Evolutionary conservation across 2,329 filamentous ascomycete species (phyloP).

Genomic region (Trichophyton verrucosum): DNA sequence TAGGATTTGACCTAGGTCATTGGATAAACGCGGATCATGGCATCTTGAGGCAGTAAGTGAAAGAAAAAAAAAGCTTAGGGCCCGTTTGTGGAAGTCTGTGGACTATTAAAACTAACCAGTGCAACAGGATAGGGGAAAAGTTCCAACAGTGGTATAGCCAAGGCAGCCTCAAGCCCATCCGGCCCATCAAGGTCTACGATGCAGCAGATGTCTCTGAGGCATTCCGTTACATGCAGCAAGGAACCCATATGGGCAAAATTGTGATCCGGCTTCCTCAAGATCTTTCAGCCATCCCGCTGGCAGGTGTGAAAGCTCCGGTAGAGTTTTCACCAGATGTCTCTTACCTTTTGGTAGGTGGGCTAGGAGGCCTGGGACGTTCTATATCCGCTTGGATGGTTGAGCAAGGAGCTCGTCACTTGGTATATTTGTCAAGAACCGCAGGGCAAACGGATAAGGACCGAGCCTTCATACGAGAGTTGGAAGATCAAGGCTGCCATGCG

Average conservation of each 20-base stretch:
- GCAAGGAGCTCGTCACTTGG: constrained; percentile 19
- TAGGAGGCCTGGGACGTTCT: constrained; percentile 18
- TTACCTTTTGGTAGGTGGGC: constrained; percentile 17
- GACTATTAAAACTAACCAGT: background rate
- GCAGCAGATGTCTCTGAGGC: constrained; percentile 19
- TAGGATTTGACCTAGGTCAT: constrained; percentile 11
- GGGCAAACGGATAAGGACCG: background rate
- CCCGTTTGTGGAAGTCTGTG: background rate
- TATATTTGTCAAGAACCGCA: constrained; percentile 20
- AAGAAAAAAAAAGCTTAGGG: no score
- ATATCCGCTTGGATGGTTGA: constrained; percentile 17
- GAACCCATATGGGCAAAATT: background rate
- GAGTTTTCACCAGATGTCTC: constrained; percentile 4
- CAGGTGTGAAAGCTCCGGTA: background rate
- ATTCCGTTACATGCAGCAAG: constrained; percentile 19
- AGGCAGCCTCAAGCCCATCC: constrained; percentile 19
- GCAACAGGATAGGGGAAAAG: background rate
- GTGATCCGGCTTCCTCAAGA: background rate
- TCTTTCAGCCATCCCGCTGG: background rate
- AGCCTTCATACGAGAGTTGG: background rate
- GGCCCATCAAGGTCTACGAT: constrained; percentile 17
- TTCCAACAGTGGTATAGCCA: background rate
- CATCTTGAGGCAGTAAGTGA: background rate
- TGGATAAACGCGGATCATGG: background rate
- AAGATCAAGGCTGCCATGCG: background rate